These are phyloP conservation scores for Corynascus novoguineensis DNA, from an alignment of 495 filamentous ascomycete genomes.

Conservation along the genomic window DNA sequence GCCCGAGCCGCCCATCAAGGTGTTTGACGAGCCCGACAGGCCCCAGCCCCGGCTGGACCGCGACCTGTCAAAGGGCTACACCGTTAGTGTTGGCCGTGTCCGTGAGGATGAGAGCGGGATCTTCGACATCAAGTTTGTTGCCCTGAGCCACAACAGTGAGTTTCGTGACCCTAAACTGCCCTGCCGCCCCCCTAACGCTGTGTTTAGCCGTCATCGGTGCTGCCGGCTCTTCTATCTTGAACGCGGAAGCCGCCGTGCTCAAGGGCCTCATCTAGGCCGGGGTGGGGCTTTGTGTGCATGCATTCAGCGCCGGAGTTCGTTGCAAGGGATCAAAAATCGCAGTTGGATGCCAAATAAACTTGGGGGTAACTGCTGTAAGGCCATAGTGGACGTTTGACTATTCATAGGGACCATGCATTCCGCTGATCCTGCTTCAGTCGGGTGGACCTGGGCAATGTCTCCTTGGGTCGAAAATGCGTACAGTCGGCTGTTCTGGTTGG, in stretches of 20 bases:
- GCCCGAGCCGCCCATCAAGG: conserved; percentile 63
- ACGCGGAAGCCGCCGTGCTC: conserved; percentile 86
- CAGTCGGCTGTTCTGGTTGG: neutral
- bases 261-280: conserved; percentile 68
- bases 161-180: too few relatives aligned
- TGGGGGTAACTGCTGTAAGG: neutral
- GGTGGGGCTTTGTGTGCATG: neutral
- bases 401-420: neutral
- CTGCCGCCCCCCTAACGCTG: neutral
- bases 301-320: conserved; percentile 7
- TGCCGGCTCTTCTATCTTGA: conserved; percentile 88
- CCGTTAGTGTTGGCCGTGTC: conserved; percentile 74
- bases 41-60: conserved; percentile 83
- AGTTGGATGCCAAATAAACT: neutral
- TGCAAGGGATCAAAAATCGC: neutral
- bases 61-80: conserved; percentile 67
- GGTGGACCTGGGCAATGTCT: neutral
- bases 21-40: conserved; percentile 73
- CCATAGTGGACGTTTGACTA: neutral
- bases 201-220: conserved; percentile 80
- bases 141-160: conserved; percentile 78
- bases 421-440: neutral
- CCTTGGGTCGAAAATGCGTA: neutral
- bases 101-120: conserved; percentile 68
- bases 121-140: conserved; percentile 78